Evolutionary conservation across 2,329 filamentous ascomycete species (phyloP).

Genomic region (Sporothrix pseudoabietina): DNA sequence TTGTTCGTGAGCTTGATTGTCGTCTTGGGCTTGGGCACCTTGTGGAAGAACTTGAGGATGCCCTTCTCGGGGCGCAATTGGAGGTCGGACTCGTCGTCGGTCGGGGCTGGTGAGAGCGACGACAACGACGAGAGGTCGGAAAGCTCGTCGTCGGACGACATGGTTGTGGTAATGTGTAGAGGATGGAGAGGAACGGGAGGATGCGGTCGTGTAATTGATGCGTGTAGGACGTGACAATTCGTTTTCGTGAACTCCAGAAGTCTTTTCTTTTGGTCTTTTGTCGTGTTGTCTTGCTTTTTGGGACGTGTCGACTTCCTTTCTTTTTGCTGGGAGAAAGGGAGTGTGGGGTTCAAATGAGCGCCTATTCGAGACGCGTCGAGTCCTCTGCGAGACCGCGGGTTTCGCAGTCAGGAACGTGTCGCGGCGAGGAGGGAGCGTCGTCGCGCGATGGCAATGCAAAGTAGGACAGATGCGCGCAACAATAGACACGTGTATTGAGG

Average conservation of each 20-base stretch:
- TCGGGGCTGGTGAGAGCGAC: slow-evolving; percentile 54
- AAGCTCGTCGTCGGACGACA: slow-evolving; percentile 64
- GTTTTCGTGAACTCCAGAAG: neutral
- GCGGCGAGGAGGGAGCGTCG: neutral
- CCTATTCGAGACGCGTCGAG: slow-evolving; percentile 22
- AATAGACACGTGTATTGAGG: neutral
- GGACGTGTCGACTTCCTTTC: neutral
- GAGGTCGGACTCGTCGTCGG: slow-evolving; percentile 58
- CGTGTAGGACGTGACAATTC: neutral
- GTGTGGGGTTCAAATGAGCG: slow-evolving; percentile 16
- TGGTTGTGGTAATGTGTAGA: slow-evolving; percentile 41
- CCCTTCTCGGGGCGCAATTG: slow-evolving; percentile 56
- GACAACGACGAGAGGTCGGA: slow-evolving; percentile 54
- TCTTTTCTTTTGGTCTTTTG: neutral
- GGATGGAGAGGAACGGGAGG: neutral
- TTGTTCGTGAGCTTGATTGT: slow-evolving; percentile 32
- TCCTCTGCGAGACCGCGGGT: slow-evolving; percentile 5
- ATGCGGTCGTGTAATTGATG: neutral
- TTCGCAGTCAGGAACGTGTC: slow-evolving; percentile 9
- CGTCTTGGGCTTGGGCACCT: slow-evolving; percentile 50
- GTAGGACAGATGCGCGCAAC: neutral
- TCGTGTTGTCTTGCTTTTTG: slow-evolving; percentile 12
- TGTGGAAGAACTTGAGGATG: slow-evolving; percentile 69
- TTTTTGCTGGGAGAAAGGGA: slow-evolving; percentile 12
- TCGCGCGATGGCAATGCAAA: slow-evolving; percentile 14